Conservation (phyloP, 768 basidiomycete genomes). For the Chalciporus sphaerocephalus region DNA sequence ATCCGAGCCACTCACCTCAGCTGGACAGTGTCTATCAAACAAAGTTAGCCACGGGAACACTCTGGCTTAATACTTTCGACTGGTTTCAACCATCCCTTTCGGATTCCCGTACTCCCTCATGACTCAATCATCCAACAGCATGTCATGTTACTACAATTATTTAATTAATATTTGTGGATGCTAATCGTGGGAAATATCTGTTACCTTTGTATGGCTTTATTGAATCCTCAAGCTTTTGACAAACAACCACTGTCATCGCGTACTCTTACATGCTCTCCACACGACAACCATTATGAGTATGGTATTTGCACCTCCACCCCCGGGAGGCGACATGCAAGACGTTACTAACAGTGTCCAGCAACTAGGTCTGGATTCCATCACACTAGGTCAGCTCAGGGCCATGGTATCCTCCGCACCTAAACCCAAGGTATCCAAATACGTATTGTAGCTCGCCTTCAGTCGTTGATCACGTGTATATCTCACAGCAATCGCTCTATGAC, state of each 20-base stretch:
- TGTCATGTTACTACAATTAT: no score
- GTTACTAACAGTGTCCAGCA: constrained; percentile 30
- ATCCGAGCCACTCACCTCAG: neutral
- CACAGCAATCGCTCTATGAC: constrained; percentile 82
- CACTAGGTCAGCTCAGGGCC: constrained; percentile 73
- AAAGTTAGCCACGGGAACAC: constrained; percentile 5
- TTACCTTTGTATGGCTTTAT: constrained; percentile 20
- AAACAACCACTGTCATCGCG: constrained; percentile 16
- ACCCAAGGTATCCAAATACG: constrained; percentile 55
- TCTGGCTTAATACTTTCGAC: neutral
- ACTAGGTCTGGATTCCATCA: constrained; percentile 65
- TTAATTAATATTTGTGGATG: no score
- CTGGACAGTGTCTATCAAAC: neutral
- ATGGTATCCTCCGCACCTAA: constrained; percentile 67
- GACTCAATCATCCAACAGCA: neutral
- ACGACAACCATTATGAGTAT: constrained; percentile 21
- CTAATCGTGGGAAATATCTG: neutral
- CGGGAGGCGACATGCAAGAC: constrained; percentile 31
- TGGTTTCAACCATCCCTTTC: constrained; percentile 7
- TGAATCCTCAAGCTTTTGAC: constrained; percentile 25
- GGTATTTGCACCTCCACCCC: constrained; percentile 32
- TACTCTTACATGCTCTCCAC: neutral
- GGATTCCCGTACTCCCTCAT: constrained; percentile 1
- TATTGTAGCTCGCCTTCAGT: constrained; percentile 7
- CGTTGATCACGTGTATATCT: constrained; percentile 20